Conservation (phyloP, 208 protist genomes). For the Acanthamoeba triangularis region DNA sequence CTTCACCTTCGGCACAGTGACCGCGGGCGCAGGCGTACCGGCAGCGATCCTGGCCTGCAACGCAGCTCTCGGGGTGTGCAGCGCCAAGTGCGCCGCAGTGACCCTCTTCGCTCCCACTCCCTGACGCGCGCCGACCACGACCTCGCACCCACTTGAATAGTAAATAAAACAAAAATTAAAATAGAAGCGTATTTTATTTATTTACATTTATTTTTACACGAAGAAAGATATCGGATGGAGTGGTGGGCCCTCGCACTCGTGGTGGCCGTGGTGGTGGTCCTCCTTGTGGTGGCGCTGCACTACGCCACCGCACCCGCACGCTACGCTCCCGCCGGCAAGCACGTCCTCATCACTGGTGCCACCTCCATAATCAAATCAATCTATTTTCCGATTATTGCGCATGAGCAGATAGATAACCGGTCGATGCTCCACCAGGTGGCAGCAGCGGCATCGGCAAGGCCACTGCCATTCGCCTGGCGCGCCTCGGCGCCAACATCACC, state of each 20-base stretch:
- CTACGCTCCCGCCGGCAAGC: slow-evolving; percentile 38
- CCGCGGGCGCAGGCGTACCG: neutral
- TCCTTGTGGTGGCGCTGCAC: neutral
- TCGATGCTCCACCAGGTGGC: neutral
- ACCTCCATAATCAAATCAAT: neutral
- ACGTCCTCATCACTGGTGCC: slow-evolving; percentile 81
- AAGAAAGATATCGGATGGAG: neutral
- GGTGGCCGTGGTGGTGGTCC: neutral
- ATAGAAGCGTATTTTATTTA: too few relatives aligned
- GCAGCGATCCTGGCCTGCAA: neutral
- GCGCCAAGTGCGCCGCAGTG: neutral
- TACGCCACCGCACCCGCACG: neutral
- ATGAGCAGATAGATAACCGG: neutral
- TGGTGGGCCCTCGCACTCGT: neutral
- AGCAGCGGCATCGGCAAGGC: slow-evolving; percentile 81
- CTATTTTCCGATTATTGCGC: neutral
- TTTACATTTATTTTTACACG: too few relatives aligned
- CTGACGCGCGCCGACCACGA: neutral
- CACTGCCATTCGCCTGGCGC: slow-evolving; percentile 66
- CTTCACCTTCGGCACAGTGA: neutral
- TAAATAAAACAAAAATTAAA: too few relatives aligned
- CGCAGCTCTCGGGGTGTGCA: neutral
- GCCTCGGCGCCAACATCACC: slow-evolving; percentile 77
- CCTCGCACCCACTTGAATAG: too few relatives aligned
- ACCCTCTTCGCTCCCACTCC: neutral